A percentile compares a stretch with the other conserved stretches of the same genome.
These are phyloP conservation scores for Cystobasidium slooffiae DNA, from an alignment of 1,284 basidiomycete species.

Conservation along the genomic window DNA sequence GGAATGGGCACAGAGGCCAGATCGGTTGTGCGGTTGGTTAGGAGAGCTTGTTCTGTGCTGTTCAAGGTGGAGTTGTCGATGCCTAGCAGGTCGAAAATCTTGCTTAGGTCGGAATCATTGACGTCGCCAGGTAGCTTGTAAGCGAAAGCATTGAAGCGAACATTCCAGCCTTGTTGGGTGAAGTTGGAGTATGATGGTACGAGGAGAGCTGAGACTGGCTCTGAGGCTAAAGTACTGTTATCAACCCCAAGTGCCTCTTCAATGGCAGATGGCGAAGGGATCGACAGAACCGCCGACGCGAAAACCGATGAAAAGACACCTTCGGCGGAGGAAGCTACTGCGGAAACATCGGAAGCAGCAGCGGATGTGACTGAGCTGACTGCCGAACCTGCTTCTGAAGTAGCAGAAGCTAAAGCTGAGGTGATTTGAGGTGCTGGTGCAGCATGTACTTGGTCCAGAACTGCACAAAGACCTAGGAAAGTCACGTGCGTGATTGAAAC, in stretches of 20 bases:
- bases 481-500: background rate
- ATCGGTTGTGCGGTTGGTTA: constrained; percentile 36
- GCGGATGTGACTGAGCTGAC: constrained; percentile 35
- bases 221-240: constrained; percentile 22
- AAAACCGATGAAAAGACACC: constrained; percentile 35
- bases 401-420: constrained; percentile 27
- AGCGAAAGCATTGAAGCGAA: constrained; percentile 40
- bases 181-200: constrained; percentile 41
- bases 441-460: background rate
- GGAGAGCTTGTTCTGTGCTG: constrained; percentile 40
- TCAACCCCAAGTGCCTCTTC: constrained; percentile 20
- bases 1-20: constrained; percentile 32
- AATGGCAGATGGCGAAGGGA: constrained; percentile 23
- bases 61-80: constrained; percentile 43
- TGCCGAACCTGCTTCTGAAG: constrained; percentile 28
- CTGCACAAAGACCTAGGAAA: background rate
- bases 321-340: constrained; percentile 18
- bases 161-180: constrained; percentile 43
- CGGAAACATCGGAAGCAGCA: constrained; percentile 16
- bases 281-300: constrained; percentile 17
- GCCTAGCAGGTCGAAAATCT: constrained; percentile 21
- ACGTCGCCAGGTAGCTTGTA: constrained; percentile 33
- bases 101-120: constrained; percentile 1
- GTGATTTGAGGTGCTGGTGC: constrained; percentile 38
- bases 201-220: constrained; percentile 29